A percentile compares a stretch with the other conserved stretches of the same genome.
Evolutionary conservation across 2,329 filamentous ascomycete genomes (phyloP).

Genomic region (Neoscytalidium dimidiatum): DNA sequence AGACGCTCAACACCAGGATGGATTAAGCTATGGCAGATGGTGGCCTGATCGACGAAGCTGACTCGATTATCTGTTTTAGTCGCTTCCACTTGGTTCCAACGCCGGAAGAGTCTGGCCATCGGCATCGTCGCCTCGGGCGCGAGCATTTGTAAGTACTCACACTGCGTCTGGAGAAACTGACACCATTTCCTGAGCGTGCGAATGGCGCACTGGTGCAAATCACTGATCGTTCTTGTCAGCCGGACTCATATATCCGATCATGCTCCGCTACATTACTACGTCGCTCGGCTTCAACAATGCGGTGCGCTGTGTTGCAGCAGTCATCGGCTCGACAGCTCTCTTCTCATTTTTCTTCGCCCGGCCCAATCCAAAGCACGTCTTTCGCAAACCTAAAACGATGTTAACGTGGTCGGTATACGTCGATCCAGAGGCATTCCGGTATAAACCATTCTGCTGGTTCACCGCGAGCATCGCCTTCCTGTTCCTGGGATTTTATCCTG

Average conservation of each 20-base stretch:
- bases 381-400: conserved; percentile 44
- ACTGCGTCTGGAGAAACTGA: not conserved
- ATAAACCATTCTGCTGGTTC: conserved; percentile 47
- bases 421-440: conserved; percentile 47
- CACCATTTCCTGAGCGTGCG: not conserved
- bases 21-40: not conserved
- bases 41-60: conserved; percentile 5
- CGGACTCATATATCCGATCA: conserved; percentile 50
- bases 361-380: conserved; percentile 45
- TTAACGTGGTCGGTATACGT: conserved; percentile 43
- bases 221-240: conserved; percentile 26
- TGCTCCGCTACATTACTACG: conserved; percentile 47
- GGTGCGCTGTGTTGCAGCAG: conserved; percentile 42
- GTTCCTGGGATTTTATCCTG: conserved; percentile 54
- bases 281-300: conserved; percentile 48
- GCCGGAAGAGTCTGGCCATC: conserved; percentile 49
- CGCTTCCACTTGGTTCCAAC: conserved; percentile 52
- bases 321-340: conserved; percentile 44
- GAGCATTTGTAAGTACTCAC: conserved; percentile 38
- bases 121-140: conserved; percentile 55
- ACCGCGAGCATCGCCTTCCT: conserved; percentile 48
- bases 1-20: not conserved
- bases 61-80: conserved; percentile 34
- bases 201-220: not conserved
- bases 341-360: conserved; percentile 45